Conservation (phyloP, 306 rosid species). For the Astragalus membranaceus region DNA sequence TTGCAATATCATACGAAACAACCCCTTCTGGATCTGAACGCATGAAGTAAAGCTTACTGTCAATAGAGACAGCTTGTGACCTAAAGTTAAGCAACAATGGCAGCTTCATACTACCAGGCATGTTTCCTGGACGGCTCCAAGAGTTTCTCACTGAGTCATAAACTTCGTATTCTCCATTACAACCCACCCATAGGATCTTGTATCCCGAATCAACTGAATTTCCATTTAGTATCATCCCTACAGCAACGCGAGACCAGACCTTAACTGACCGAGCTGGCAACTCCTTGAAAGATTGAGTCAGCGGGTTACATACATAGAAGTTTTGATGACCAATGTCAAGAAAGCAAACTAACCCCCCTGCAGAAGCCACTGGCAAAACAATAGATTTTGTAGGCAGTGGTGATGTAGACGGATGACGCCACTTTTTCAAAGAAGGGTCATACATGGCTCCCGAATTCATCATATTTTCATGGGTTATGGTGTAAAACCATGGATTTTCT, state of each 20-base stretch:
- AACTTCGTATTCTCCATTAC: conserved; percentile 78
- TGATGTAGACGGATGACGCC: conserved; percentile 71
- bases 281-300: conserved; percentile 79
- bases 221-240: conserved; percentile 70
- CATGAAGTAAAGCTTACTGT: conserved; percentile 73
- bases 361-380: conserved; percentile 80
- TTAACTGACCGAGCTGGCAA: conserved; percentile 70
- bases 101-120: conserved; percentile 51
- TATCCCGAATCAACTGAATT: conserved; percentile 50
- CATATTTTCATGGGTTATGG: conserved; percentile 60
- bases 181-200: conserved; percentile 73
- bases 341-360: conserved; percentile 89
- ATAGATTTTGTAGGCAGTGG: conserved; percentile 47
- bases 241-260: conserved; percentile 56
- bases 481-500: conserved; percentile 87
- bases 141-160: conserved; percentile 66
- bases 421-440: conserved; percentile 80
- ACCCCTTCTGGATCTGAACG: conserved; percentile 72
- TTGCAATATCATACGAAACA: conserved; percentile 56
- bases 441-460: conserved; percentile 77
- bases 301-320: conserved; percentile 83
- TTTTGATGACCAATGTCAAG: conserved; percentile 61
- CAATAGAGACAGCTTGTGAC: conserved; percentile 55
- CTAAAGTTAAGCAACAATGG: conserved; percentile 49
- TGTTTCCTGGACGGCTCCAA: conserved; percentile 62